Conservation (phyloP, 129 eudicot species). For the Artemisia argyi region DNA sequence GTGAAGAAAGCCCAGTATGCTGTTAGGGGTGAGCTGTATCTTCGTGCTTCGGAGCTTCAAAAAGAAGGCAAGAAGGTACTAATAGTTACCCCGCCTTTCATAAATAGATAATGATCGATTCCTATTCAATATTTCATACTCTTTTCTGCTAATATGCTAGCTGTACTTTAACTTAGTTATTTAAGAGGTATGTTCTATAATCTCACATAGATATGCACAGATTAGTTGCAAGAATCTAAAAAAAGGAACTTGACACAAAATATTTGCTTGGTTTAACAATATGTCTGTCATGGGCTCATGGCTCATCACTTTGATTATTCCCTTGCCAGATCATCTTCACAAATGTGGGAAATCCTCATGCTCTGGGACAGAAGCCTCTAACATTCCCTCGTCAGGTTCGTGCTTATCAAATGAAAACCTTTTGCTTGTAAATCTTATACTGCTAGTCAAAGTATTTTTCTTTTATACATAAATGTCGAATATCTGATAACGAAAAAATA, state of each 20-base stretch:
- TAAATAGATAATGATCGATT: neutral
- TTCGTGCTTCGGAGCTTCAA: slow-evolving; percentile 99
- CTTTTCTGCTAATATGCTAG: neutral
- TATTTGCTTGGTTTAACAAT: neutral
- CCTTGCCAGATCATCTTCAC: slow-evolving; percentile 85
- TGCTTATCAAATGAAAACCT: neutral
- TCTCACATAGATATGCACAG: too few species aligned
- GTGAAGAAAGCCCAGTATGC: slow-evolving; percentile 99
- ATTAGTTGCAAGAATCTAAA: too few species aligned
- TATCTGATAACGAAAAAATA: too few species aligned
- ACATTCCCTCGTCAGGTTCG: slow-evolving; percentile 98
- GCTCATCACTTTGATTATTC: slow-evolving; percentile 21
- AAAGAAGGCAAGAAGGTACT: slow-evolving; percentile 96
- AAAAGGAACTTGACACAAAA: too few species aligned
- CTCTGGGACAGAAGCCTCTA: slow-evolving; percentile 97
- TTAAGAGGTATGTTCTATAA: too few species aligned
- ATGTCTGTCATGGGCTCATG: neutral
- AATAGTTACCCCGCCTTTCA: neutral
- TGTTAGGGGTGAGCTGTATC: slow-evolving; percentile 98
- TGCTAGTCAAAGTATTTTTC: neutral
- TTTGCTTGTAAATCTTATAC: slow-evolving; percentile 7
- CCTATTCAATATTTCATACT: neutral
- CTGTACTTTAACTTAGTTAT: neutral
- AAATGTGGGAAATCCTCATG: slow-evolving; percentile 99
- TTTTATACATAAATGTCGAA: neutral